Conservation (phyloP, 768 basidiomycete genomes). For the Kwoniella dendrophila region DNA sequence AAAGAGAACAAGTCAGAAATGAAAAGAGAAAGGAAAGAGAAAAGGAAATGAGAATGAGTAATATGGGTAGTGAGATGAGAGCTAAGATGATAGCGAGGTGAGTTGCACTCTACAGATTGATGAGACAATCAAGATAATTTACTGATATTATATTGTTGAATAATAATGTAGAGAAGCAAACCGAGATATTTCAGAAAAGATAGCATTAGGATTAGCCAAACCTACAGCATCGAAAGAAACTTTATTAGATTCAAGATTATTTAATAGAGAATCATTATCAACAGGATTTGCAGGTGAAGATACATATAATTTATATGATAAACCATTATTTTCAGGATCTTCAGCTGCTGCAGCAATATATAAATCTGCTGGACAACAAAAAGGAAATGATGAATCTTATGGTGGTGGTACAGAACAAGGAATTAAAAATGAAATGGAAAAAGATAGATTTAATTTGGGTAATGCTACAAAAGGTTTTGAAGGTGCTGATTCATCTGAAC, state of each 20-base stretch:
- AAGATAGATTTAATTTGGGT: slow-evolving; percentile 91
- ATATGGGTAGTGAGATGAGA: slow-evolving; percentile 96
- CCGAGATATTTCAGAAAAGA: slow-evolving; percentile 98
- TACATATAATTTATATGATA: slow-evolving; percentile 90
- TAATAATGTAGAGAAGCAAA: slow-evolving; percentile 70
- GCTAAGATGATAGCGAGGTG: slow-evolving; percentile 89
- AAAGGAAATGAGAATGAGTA: slow-evolving; percentile 96
- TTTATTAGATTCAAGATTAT: slow-evolving; percentile 94
- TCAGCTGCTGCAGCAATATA: slow-evolving; percentile 99
- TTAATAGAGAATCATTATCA: slow-evolving; percentile 90
- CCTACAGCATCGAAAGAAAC: slow-evolving; percentile 94
- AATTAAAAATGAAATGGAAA: slow-evolving; percentile 82
- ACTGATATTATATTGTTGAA: neutral
- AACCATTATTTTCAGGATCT: slow-evolving; percentile 92
- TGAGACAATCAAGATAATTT: no score
- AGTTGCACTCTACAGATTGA: slow-evolving; percentile 35
- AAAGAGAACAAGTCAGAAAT: slow-evolving; percentile 84
- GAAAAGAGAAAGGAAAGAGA: slow-evolving; percentile 94
- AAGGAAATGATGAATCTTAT: slow-evolving; percentile 84
- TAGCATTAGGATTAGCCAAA: slow-evolving; percentile 95
- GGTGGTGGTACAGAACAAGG: slow-evolving; percentile 96
- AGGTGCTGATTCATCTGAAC: slow-evolving; percentile 81
- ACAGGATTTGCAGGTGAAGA: slow-evolving; percentile 86
- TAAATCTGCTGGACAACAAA: slow-evolving; percentile 78
- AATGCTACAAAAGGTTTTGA: slow-evolving; percentile 81